phyloP scores from a whole-genome alignment of 78 protist species.

The Protostelium mycophagum region DNA sequence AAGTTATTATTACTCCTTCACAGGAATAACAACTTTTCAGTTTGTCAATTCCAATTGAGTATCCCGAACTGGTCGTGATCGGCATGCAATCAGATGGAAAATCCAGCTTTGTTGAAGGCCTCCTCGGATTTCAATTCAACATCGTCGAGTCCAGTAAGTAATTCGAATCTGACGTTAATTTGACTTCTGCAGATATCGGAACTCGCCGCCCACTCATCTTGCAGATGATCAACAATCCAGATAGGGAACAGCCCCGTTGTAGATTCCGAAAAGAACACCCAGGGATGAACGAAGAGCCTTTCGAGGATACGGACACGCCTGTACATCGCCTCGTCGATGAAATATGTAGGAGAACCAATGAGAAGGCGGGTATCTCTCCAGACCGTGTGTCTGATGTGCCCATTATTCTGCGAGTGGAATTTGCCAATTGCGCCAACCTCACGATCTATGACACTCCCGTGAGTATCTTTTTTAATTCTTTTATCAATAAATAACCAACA shows the following conservation, averaged over 20 bases:
- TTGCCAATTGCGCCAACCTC: slow-evolving; percentile 65
- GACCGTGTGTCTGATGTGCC: slow-evolving; percentile 54
- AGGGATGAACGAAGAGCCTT: slow-evolving; percentile 12
- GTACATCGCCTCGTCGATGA: slow-evolving; percentile 64
- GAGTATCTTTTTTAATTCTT: neutral
- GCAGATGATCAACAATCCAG: slow-evolving; percentile 74
- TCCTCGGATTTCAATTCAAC: slow-evolving; percentile 79
- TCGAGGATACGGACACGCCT: slow-evolving; percentile 73
- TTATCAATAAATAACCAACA: slow-evolving; percentile 2
- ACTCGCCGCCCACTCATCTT: slow-evolving; percentile 70
- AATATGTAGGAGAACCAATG: slow-evolving; percentile 59
- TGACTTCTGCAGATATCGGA: slow-evolving; percentile 19
- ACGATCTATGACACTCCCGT: slow-evolving; percentile 74
- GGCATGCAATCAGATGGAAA: slow-evolving; percentile 86
- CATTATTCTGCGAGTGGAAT: slow-evolving; percentile 71
- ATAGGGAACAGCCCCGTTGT: slow-evolving; percentile 38
- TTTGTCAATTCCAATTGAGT: slow-evolving; percentile 43
- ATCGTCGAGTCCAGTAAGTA: slow-evolving; percentile 49
- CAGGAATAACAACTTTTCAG: slow-evolving; percentile 7
- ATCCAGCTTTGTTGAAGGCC: slow-evolving; percentile 67
- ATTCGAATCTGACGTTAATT: neutral
- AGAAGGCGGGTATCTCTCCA: slow-evolving; percentile 40
- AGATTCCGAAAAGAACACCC: slow-evolving; percentile 50
- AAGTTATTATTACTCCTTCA: neutral
- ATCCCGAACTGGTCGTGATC: slow-evolving; percentile 78